Evolutionary conservation across 129 eudicot species (phyloP), one percentile per base, ranked within the genome.

Genomic region (Oenanthe sinensis): DNA sequence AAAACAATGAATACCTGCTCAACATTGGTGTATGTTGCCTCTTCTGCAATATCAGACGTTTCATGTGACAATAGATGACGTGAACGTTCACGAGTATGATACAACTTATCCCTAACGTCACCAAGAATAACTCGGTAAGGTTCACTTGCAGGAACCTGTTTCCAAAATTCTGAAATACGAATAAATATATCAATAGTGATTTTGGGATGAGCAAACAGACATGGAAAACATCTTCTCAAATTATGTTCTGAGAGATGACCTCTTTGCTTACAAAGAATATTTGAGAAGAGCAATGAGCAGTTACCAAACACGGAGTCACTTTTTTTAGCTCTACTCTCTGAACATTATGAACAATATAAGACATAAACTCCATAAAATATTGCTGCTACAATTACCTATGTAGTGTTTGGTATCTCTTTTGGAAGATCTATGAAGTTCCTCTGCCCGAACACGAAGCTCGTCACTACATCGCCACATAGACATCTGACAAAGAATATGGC

Each of bases 391-490:
- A 4, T 62, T 84, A 92, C 99, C 99, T 83, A 96, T 96, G 85
- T 87, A 96, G 87, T 96, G 99, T 85, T 96, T 96, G 75, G 93
- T 92, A 86, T 96, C 99, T 83, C 90, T 92, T 87, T 78, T 96
- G 26, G 94, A 84, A 45, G 92, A 78, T 72, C 87, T 84, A 77
- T 88, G 92, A 76, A 96, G 91, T 69, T 90, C 95, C 78, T 92
- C 93, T 22, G 97, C 94, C 39, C 93, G 95, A 67, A 72, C 85
- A 71, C 97, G 96, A 80, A 96, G 99, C 81, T 96, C 99, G 16
- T 96, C 97, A 73, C 39, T 96, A 88, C 99, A 96, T 60, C 99
- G 97, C 97, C 97, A 96, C 99, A 96, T 96, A 75, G 99, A 96
- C 87, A 96, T 77, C 99, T 96, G 82, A 77, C 33, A 80, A 79